These are phyloP conservation scores for Hypoxylon sp. DNA, from an alignment of 2,329 filamentous ascomycete genomes.

Conservation along the genomic window DNA sequence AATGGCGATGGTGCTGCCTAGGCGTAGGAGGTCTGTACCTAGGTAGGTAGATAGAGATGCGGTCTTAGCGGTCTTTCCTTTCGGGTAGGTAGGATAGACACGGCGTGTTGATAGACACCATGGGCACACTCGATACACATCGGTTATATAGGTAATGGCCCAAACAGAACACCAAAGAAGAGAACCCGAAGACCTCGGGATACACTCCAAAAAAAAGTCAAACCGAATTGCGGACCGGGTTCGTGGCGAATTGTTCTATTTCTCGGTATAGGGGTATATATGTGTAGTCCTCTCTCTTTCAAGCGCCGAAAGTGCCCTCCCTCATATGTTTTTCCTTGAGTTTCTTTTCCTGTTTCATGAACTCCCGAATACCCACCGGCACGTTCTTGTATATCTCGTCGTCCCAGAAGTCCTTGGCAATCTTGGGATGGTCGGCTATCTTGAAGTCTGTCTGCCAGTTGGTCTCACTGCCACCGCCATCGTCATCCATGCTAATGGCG, in stretches of 20 bases:
- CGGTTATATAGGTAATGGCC: conserved; percentile 22
- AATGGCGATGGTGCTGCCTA: conserved; percentile 51
- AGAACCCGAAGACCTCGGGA: conserved; percentile 19
- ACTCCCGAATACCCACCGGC: conserved; percentile 93
- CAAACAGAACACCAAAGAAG: conserved; percentile 29
- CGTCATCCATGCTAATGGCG: conserved; percentile 79
- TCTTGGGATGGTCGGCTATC: conserved; percentile 57
- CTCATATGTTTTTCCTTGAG: conserved; percentile 80
- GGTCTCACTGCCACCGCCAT: conserved; percentile 80
- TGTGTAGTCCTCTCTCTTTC: conserved; percentile 36
- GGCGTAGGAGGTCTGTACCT: conserved; percentile 2
- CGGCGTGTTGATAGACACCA: conserved; percentile 41
- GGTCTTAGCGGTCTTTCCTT: conserved; percentile 26
- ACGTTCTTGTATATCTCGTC: conserved; percentile 83
- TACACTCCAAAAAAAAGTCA: conserved; percentile 25
- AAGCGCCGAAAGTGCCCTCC: conserved; percentile 66
- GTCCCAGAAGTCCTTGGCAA: conserved; percentile 69
- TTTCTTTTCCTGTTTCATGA: conserved; percentile 97
- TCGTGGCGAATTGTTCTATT: conserved; percentile 35
- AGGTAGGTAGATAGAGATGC: conserved; percentile 19
- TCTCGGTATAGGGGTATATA: conserved; percentile 37
- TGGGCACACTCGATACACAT: conserved; percentile 35
- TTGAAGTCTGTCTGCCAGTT: conserved; percentile 69
- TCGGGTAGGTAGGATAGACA: conserved; percentile 35
- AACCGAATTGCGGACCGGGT: conserved; percentile 8